Evolutionary conservation across 2,329 filamentous ascomycete genomes (phyloP), one percentile per base, ranked within the genome.

Genomic region (Samsoniella hepiali): DNA sequence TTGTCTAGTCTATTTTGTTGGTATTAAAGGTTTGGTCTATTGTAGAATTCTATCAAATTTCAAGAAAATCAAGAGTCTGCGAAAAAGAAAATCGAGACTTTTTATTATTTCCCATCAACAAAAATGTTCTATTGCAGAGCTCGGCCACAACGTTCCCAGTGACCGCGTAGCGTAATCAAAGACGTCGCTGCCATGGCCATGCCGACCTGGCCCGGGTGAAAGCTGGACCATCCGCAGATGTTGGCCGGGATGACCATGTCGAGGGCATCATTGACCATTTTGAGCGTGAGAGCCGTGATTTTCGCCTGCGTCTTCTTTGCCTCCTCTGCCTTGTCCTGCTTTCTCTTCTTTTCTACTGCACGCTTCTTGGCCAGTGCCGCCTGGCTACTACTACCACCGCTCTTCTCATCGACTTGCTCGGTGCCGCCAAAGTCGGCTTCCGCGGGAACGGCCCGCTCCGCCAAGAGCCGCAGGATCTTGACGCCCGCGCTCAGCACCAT

Each of bases 161-260:
- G 82, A 67, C 86, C 84, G 66, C 76, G 72, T 1, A 82, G 82
- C 10, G 87, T 86, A 53, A 91, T 70, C 4, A 88, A 53, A 0
- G 88, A 89, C 58, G 87, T 88, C 29, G 84, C 69, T 27, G 88
- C 74, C 82, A 88, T 88, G 9, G 82, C 81, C 13, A 81, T 62
- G 1, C 84, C 87, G 1, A 90, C 82, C 1, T 79, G 75, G 3
- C 83, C 79, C 0, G 80, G 74, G 10, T 80, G 76, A 1, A 82
- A 76, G 0, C 78, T 72, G 32, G 88, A 74, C 88, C 88, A 90
- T 0, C 86, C 86, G 15, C 90, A 74, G 1, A 82, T 76, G 6
- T 77, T 76, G 0, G 84, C 84, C 0, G 90, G 89, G 38, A 90
- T 77, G 4, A 87, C 69, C 54, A 90, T 71, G 71, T 92, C 89